Percentiles rank a stretch among this genome's conserved stretches.
phyloP scores from a whole-genome alignment of 176 grass and related monocot genomes.

The Poa annua region DNA sequence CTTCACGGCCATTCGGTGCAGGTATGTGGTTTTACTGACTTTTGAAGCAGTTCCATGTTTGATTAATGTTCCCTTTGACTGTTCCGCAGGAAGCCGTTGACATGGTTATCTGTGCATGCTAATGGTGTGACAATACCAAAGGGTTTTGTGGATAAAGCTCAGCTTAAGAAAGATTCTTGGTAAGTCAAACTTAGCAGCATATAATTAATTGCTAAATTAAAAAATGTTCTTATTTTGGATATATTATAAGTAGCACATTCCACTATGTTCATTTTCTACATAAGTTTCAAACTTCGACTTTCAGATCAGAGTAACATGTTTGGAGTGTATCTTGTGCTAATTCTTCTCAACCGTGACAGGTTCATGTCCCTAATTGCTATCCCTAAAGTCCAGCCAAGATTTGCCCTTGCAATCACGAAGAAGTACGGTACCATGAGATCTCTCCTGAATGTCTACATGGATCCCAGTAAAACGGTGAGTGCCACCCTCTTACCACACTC shows the following conservation, averaged over 20 bases:
- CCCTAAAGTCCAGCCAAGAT: constrained; percentile 58
- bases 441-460: constrained; percentile 86
- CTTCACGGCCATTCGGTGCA: neutral
- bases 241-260: constrained; percentile 5
- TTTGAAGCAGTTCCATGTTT: neutral
- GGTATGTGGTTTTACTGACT: constrained; percentile 15
- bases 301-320: neutral
- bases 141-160: constrained; percentile 59
- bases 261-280: neutral
- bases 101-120: constrained; percentile 88
- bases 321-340: neutral
- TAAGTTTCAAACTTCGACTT: constrained; percentile 1
- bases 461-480: constrained; percentile 75
- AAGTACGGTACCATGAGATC: constrained; percentile 80
- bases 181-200: constrained; percentile 38
- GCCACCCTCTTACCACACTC: neutral
- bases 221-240: neutral
- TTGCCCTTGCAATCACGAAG: constrained; percentile 75
- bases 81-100: constrained; percentile 67
- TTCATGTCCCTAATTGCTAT: constrained; percentile 86
- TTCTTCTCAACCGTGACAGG: constrained; percentile 47
- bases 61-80: constrained; percentile 15
- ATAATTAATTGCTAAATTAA: neutral
- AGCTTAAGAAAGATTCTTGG: constrained; percentile 66
- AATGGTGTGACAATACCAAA: constrained; percentile 68